phyloP scores from a whole-genome alignment of 1,284 basidiomycete species.

The Lentinula novae-zelandiae region DNA sequence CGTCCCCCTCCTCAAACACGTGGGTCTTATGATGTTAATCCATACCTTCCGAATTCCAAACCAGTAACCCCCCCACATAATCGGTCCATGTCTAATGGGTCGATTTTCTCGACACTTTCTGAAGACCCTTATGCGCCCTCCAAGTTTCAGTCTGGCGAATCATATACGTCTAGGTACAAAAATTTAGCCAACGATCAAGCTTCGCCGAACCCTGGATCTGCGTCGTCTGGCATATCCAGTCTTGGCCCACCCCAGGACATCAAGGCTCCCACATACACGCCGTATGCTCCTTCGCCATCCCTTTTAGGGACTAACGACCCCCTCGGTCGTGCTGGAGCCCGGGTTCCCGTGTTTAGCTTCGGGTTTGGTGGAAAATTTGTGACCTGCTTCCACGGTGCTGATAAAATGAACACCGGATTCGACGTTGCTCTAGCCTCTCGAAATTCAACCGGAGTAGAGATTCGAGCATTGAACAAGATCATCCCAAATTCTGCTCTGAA shows the following conservation, averaged over 20 bases:
- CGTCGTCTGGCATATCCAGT: constrained; percentile 7
- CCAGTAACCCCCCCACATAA: constrained; percentile 24
- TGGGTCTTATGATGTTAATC: not conserved
- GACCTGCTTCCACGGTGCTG: constrained; percentile 79
- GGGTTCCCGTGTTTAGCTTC: constrained; percentile 80
- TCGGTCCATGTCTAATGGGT: constrained; percentile 49
- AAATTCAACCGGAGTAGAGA: constrained; percentile 64
- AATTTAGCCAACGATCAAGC: constrained; percentile 16
- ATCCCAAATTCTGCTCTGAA: constrained; percentile 68
- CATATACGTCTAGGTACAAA: constrained; percentile 23
- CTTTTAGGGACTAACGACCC: constrained; percentile 82
- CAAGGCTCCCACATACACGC: constrained; percentile 41
- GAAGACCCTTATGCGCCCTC: constrained; percentile 43
- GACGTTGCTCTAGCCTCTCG: constrained; percentile 75
- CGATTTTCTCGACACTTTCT: constrained; percentile 37
- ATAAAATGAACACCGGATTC: constrained; percentile 66
- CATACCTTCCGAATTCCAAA: not conserved
- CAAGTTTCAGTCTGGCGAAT: constrained; percentile 24
- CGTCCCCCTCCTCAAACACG: not conserved
- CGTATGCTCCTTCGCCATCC: constrained; percentile 74
- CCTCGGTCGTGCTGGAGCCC: constrained; percentile 67
- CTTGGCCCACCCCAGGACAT: constrained; percentile 35
- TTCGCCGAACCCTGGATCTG: not conserved
- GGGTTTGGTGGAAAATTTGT: constrained; percentile 88
- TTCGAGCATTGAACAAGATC: constrained; percentile 65